Conservation (phyloP, 75 land plant genomes). For the Selaginella tamariscina region DNA sequence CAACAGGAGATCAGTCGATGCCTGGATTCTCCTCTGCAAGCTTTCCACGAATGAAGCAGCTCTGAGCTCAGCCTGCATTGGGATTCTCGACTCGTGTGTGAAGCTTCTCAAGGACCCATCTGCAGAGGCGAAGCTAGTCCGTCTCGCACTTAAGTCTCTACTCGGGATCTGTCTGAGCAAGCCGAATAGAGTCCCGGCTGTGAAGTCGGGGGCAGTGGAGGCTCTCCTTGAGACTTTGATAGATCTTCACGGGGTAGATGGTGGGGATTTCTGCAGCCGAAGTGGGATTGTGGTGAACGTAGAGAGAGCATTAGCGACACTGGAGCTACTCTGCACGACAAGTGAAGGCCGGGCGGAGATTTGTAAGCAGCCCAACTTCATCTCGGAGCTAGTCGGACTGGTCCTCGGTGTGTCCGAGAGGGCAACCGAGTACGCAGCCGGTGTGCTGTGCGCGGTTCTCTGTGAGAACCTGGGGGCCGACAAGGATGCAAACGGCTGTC, state of each 20-base stretch:
- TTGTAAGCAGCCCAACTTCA: neutral
- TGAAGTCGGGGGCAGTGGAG: conserved; percentile 10
- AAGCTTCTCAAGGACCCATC: neutral
- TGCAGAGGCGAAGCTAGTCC: conserved; percentile 1
- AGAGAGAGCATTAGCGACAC: neutral
- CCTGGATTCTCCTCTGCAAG: neutral
- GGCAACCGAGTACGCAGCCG: neutral
- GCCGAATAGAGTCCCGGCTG: neutral
- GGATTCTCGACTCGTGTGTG: neutral
- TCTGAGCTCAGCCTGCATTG: neutral
- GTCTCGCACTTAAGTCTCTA: neutral
- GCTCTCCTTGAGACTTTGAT: conserved; percentile 2
- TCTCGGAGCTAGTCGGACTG: neutral
- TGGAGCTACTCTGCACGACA: conserved; percentile 11
- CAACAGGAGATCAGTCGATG: neutral
- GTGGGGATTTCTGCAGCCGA: neutral
- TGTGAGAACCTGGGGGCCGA: neutral
- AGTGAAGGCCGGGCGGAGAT: neutral
- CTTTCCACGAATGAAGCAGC: neutral
- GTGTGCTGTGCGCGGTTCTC: neutral
- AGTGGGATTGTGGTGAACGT: neutral
- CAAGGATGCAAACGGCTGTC: neutral
- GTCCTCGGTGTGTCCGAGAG: neutral
- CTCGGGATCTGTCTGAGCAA: neutral
- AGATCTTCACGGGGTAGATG: neutral